These are phyloP conservation scores for Acrocalymma vagum DNA, from an alignment of 2,329 filamentous ascomycete genomes.

Conservation along the genomic window DNA sequence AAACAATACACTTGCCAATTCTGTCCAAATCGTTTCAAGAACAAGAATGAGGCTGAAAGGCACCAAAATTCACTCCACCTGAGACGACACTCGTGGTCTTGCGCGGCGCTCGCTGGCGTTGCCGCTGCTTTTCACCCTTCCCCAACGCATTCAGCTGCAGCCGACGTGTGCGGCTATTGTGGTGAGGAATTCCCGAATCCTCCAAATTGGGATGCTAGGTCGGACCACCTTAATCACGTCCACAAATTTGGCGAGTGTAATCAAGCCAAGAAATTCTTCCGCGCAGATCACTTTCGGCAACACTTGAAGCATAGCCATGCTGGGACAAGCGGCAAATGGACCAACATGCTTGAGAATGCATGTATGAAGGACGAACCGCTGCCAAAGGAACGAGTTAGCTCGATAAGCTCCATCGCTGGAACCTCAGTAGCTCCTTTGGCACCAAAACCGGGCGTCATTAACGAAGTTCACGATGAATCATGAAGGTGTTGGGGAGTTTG, in stretches of 20 bases:
- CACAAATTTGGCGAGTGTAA: conserved; percentile 99
- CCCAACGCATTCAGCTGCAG: conserved; percentile 64
- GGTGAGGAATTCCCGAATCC: conserved; percentile 91
- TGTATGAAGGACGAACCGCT: conserved; percentile 92
- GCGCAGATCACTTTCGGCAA: conserved; percentile 97
- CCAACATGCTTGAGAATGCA: conserved; percentile 94
- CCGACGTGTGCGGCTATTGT: conserved; percentile 93
- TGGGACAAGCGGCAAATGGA: conserved; percentile 97
- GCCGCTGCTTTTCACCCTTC: conserved; percentile 89
- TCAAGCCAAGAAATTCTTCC: conserved; percentile 96
- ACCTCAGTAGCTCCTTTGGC: conserved; percentile 35
- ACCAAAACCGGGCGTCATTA: conserved; percentile 46
- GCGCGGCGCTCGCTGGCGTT: conserved; percentile 77
- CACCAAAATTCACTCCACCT: conserved; percentile 96
- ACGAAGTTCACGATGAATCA: conserved; percentile 49
- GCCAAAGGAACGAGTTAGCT: conserved; percentile 52
- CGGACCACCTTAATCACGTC: conserved; percentile 85
- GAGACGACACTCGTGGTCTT: conserved; percentile 95
- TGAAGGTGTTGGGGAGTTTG: conserved; percentile 30
- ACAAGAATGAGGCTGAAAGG: conserved; percentile 97
- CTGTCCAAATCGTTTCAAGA: conserved; percentile 96
- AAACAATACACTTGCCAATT: conserved; percentile 96
- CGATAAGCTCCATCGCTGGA: conserved; percentile 40
- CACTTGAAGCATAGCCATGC: conserved; percentile 98
- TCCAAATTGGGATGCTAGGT: conserved; percentile 86